Base-by-base conservation (phyloP, 768 basidiomycete species). In the Sutorius australiensis region DNA sequence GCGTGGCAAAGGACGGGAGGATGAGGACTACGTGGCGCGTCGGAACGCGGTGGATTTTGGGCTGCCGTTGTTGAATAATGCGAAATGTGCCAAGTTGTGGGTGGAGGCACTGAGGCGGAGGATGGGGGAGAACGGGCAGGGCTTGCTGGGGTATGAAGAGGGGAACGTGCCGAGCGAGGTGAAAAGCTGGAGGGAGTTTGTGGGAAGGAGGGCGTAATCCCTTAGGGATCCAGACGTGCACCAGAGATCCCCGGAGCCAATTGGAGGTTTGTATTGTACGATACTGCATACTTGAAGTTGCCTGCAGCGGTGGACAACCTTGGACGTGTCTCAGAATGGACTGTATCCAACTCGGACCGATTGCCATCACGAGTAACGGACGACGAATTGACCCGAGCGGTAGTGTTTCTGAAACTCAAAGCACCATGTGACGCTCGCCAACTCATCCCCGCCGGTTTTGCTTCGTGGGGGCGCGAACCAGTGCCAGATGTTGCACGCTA, bases 41-140 rank as follows among this genome's bases (percentile, higher is more conserved):
- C 89, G 94, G 59, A 95, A 95, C 67, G 92, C 93, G 48, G 92
- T 95, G 49, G 95, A 98, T 75, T 98, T 98, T 59, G 97, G 97
- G 54, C 71, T 98, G 51, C 88, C 93, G 11, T 71, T 98, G 50
- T 75, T 98, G 59, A 97, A 95, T 76, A 91, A 98, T 67, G 82
- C 93, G 46, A 85, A 83, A 52, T 88, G 84, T 53, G 97, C 95
- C 3, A 80, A 86, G 59, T 80, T 99, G 45, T 97, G 93, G 67
- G 95, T 98, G 33, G 91, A 95, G 70, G 82, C 86, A 57, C 74
- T 99, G 51, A 89, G 80, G 5, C 82, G 81, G 71, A 92, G 93
- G 72, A 85, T 95, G 61, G 87, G 89, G 31, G 72, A 81, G 57
- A 89, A 93, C 55, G 90, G 62, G 6, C 45, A 12, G n/a, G 54